phyloP scores from a whole-genome alignment of 129 eudicot species.

The Helichrysum umbraculigerum region DNA sequence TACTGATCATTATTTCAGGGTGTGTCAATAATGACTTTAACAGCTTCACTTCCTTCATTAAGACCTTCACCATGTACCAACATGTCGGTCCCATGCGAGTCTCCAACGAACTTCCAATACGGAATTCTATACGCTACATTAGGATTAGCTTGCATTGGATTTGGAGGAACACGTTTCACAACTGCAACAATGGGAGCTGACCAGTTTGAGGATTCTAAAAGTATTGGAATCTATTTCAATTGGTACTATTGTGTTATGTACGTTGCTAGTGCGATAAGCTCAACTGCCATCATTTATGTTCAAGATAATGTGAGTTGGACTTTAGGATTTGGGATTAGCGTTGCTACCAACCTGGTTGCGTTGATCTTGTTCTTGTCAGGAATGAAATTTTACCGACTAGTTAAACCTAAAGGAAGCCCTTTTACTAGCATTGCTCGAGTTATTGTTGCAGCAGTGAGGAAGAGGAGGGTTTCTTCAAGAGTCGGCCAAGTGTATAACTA shows the following conservation, averaged over 20 bases:
- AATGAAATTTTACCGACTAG: conserved; percentile 34
- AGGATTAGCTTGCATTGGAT: conserved; percentile 45
- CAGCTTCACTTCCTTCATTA: conserved; percentile 44
- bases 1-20: conserved; percentile 21
- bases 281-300: conserved; percentile 47
- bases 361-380: conserved; percentile 51
- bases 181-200: conserved; percentile 59
- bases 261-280: conserved; percentile 24
- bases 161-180: conserved; percentile 58
- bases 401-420: conserved; percentile 56
- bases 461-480: conserved; percentile 32
- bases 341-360: conserved; percentile 40
- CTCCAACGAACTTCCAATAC: conserved; percentile 46
- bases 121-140: conserved; percentile 38
- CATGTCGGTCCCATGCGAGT: conserved; percentile 20
- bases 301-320: conserved; percentile 66
- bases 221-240: conserved; percentile 46
- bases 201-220: conserved; percentile 43
- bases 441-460: conserved; percentile 51
- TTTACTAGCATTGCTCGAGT: conserved; percentile 52
- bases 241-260: conserved; percentile 45
- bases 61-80: conserved; percentile 52
- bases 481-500: conserved; percentile 29
- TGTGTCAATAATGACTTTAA: conserved; percentile 35
- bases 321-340: conserved; percentile 45